phyloP scores from a whole-genome alignment of 2,329 filamentous ascomycete species.

The Pestalotiopsis fici region DNA sequence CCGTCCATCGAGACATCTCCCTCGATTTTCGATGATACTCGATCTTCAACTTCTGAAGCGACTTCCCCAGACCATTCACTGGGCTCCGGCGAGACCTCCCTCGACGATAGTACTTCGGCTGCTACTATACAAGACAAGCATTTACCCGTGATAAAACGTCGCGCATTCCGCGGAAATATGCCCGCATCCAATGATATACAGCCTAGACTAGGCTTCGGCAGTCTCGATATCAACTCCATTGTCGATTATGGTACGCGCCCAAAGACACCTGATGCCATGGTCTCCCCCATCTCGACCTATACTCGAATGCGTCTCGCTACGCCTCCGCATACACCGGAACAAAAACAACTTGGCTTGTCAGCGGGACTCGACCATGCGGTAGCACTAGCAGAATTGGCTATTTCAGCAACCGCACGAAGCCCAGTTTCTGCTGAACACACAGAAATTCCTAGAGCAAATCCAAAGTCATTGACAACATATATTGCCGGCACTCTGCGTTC shows the following conservation, averaged over 20 bases:
- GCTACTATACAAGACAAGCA: neutral
- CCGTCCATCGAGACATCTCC: neutral
- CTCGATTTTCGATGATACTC: neutral
- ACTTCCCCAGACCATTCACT: neutral
- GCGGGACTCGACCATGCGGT: neutral
- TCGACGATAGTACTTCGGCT: no score
- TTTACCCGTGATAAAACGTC: neutral
- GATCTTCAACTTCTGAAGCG: neutral
- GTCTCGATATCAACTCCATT: conserved; percentile 28
- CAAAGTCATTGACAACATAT: no score
- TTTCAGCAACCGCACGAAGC: neutral
- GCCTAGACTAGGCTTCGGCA: neutral
- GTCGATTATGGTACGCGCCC: neutral
- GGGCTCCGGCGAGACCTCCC: neutral
- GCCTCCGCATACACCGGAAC: neutral
- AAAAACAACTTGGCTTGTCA: neutral
- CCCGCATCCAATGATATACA: neutral
- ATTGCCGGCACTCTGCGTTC: no score
- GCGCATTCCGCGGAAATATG: neutral
- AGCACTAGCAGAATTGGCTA: neutral
- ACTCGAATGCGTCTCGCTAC: neutral
- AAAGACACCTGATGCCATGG: neutral
- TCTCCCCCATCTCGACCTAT: neutral
- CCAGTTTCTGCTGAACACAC: neutral
- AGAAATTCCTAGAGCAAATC: neutral